These are phyloP conservation scores for Fusarium decemcellulare DNA, from an alignment of 2,329 filamentous ascomycete species.

Conservation along the genomic window DNA sequence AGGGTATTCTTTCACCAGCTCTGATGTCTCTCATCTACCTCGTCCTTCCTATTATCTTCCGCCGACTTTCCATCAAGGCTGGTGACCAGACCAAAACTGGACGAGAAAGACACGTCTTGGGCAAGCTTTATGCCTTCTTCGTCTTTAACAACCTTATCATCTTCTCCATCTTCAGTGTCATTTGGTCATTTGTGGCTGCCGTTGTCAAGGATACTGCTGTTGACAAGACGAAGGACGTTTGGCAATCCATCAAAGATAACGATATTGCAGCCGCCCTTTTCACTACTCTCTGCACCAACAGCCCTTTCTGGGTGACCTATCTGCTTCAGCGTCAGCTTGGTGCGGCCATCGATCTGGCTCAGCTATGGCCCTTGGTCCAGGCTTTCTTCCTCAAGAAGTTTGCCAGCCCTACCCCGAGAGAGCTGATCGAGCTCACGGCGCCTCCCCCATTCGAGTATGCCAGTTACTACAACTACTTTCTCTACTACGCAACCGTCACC, in stretches of 20 bases:
- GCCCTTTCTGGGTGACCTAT: conserved; percentile 95
- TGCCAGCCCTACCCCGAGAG: conserved; percentile 87
- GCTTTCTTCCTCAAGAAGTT: conserved; percentile 90
- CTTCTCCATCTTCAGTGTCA: conserved; percentile 90
- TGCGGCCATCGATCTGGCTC: conserved; percentile 93
- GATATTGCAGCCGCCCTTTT: conserved; percentile 77
- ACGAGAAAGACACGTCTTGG: conserved; percentile 90
- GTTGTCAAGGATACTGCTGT: conserved; percentile 71
- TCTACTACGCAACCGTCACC: conserved; percentile 93
- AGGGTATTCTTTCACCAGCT: conserved; percentile 92
- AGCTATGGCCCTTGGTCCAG: conserved; percentile 87
- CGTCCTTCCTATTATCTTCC: conserved; percentile 90
- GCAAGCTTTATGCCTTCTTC: conserved; percentile 95
- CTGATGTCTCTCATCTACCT: conserved; percentile 91
- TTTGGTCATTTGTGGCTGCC: conserved; percentile 80
- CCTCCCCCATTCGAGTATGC: conserved; percentile 95
- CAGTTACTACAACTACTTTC: conserved; percentile 97
- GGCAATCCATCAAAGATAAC: conserved; percentile 76
- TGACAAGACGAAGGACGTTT: conserved; percentile 69
- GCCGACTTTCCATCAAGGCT: conserved; percentile 84
- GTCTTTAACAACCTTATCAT: conserved; percentile 97
- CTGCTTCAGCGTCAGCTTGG: conserved; percentile 93
- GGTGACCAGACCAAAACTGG: conserved; percentile 95
- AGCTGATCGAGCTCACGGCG: conserved; percentile 92
- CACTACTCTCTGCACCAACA: conserved; percentile 83